Conservation (phyloP, 176 grass and related monocot species). For the Musa itinerans region DNA sequence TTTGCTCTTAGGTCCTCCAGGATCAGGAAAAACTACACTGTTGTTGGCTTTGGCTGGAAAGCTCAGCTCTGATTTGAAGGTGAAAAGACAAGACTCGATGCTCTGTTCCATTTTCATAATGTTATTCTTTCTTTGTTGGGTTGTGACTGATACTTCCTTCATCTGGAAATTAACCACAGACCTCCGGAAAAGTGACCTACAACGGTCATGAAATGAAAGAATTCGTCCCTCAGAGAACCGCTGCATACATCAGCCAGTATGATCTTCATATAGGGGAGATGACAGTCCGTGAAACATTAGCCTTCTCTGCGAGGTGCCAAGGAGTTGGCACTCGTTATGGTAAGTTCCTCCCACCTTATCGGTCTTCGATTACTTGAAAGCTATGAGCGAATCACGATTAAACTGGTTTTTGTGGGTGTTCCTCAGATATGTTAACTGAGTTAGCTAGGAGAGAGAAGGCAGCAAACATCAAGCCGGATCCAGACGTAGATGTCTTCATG, state of each 20-base stretch:
- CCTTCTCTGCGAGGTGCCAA: conserved; percentile 72
- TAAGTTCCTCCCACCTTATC: conserved; percentile 5
- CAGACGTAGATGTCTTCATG: conserved; percentile 68
- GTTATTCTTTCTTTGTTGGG: neutral
- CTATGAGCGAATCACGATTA: neutral
- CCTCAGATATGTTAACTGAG: conserved; percentile 49
- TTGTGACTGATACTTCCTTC: neutral
- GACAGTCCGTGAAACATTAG: conserved; percentile 60
- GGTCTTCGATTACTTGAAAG: too few relatives aligned
- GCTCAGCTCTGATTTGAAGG: conserved; percentile 40
- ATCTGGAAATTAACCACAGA: conserved; percentile 17
- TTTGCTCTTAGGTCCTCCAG: conserved; percentile 66
- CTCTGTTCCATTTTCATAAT: too few relatives aligned
- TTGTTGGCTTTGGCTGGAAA: conserved; percentile 62
- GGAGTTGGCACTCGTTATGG: conserved; percentile 50
- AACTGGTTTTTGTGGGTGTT: conserved; percentile 14
- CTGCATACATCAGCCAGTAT: conserved; percentile 69
- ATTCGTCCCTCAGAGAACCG: conserved; percentile 57
- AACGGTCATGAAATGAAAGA: conserved; percentile 58
- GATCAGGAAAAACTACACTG: conserved; percentile 60
- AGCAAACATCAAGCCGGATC: conserved; percentile 61
- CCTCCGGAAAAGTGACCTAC: conserved; percentile 41
- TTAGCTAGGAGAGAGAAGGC: conserved; percentile 74
- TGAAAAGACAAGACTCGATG: neutral
- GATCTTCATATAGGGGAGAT: conserved; percentile 67